Conservation (phyloP, 768 basidiomycete species). For the Tylopilus rubrobrunneus region DNA sequence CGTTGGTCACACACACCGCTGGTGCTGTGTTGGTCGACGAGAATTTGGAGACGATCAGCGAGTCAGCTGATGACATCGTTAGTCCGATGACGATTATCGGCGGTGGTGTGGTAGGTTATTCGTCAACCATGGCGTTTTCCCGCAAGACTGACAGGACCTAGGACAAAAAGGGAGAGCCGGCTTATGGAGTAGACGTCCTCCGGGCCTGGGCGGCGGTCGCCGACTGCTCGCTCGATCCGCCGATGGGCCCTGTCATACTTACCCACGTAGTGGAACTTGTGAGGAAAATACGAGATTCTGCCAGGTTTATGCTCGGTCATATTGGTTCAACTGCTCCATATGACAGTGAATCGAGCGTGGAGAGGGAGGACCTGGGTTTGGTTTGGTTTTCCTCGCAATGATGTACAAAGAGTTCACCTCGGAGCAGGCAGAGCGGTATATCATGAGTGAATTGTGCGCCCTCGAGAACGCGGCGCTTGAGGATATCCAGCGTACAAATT, state of each 20-base stretch:
- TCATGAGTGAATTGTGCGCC: conserved; percentile 78
- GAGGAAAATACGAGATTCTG: conserved; percentile 82
- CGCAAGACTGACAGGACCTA: conserved; percentile 2
- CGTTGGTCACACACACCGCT: conserved; percentile 89
- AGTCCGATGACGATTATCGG: conserved; percentile 78
- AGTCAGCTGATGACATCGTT: conserved; percentile 91
- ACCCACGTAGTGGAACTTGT: conserved; percentile 71
- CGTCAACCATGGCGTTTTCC: background rate
- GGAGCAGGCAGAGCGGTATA: conserved; percentile 72
- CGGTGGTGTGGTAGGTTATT: conserved; percentile 62
- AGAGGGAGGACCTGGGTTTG: conserved; percentile 51
- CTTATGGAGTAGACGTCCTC: conserved; percentile 82
- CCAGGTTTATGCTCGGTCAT: conserved; percentile 84
- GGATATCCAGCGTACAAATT: conserved; percentile 77
- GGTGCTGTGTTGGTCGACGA: no score
- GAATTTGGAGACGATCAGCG: conserved; percentile 92
- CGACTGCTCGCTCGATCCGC: conserved; percentile 82
- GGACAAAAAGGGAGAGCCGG: conserved; percentile 68
- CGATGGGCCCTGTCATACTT: conserved; percentile 75
- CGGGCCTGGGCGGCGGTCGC: conserved; percentile 90
- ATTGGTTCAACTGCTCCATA: conserved; percentile 42
- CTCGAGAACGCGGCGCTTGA: conserved; percentile 66
- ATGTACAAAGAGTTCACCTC: conserved; percentile 5
- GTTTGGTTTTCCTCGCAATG: conserved; percentile 38
- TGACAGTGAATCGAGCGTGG: conserved; percentile 3